These are phyloP conservation scores for Smithsoniella earleae DNA, from an alignment of 163 green algal genomes.

Conservation along the genomic window DNA sequence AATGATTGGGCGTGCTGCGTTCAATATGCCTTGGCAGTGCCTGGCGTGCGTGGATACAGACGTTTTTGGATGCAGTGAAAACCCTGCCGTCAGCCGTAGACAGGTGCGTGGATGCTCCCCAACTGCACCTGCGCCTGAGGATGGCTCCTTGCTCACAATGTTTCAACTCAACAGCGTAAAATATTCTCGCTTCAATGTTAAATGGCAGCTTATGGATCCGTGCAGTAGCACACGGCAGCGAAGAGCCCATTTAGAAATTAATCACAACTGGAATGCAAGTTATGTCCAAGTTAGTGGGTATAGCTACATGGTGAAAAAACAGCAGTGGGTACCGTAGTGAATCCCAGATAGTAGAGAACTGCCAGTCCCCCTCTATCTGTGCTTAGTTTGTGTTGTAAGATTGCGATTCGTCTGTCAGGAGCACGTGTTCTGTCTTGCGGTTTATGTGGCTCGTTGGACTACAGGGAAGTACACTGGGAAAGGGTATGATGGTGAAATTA, in stretches of 20 bases:
- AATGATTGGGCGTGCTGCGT: slow-evolving; percentile 81
- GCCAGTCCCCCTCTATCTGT: too few species aligned
- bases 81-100: slow-evolving; percentile 57
- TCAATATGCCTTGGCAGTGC: slow-evolving; percentile 73
- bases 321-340: too few species aligned
- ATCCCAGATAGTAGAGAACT: too few species aligned
- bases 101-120: slow-evolving; percentile 42
- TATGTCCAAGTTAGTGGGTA: too few species aligned
- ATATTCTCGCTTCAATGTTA: too few species aligned
- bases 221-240: neutral
- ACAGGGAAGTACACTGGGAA: too few species aligned
- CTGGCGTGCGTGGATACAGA: slow-evolving; percentile 56
- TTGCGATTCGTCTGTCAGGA: too few species aligned
- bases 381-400: too few species aligned
- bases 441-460: too few species aligned
- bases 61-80: slow-evolving; percentile 49
- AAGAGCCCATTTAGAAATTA: neutral
- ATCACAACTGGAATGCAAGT: neutral
- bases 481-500: too few species aligned
- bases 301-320: too few species aligned
- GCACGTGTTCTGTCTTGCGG: too few species aligned
- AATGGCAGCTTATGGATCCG: neutral
- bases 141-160: neutral
- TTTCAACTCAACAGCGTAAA: neutral
- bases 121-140: neutral